Evolutionary conservation across 2,329 filamentous ascomycete genomes (phyloP), one percentile per base, ranked within the genome.

Genomic region (Kalaharituber pfeilii): DNA sequence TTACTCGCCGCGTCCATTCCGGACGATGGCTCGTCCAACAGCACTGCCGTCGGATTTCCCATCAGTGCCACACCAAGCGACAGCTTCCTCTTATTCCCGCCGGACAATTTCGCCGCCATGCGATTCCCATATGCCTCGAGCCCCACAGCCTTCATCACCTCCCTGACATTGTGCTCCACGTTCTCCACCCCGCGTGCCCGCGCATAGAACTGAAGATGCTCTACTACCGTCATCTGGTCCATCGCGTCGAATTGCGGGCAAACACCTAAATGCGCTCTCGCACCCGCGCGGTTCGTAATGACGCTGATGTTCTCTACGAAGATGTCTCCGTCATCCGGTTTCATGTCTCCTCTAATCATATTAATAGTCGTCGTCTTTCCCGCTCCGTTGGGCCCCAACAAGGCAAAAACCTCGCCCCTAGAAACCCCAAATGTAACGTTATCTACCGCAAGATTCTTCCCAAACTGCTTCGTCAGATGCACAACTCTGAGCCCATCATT

Each of bases 81-180:
- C 1, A 96, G 72, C 68, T 95, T 96, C n/a, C 88, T 76, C 71
- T 93, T 93, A 70, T 94, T 95, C 27, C 89, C 89, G 7, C 89
- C 88, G 0, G 84, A 89, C 0, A 95, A 75, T 47, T 84, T 82
- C 53, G 77, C 75, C 0, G 85, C 88, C 75, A 89, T 86, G 25
- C 86, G 78, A 6, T 78, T 73, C 2, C 77, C 72, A 69, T 87
- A 94, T 0, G 76, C 73, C 5, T 74, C 69, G 0, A 95, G 73
- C 0, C 87, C 86, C 1, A 94, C 87, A 1, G 87, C 87, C 30
- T 76, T 72, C n/a, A 94, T 73, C 3, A 94, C 79, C 27, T 84
- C 80, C 1, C 73, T 70, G 1, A 94, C 86, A 61, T 94, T 93
- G 67, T 86, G 76, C 18, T 81, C 72, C 1, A 91, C 73, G 59